phyloP scores from a whole-genome alignment of 2,329 filamentous ascomycete genomes.

The Penicillium sp. region DNA sequence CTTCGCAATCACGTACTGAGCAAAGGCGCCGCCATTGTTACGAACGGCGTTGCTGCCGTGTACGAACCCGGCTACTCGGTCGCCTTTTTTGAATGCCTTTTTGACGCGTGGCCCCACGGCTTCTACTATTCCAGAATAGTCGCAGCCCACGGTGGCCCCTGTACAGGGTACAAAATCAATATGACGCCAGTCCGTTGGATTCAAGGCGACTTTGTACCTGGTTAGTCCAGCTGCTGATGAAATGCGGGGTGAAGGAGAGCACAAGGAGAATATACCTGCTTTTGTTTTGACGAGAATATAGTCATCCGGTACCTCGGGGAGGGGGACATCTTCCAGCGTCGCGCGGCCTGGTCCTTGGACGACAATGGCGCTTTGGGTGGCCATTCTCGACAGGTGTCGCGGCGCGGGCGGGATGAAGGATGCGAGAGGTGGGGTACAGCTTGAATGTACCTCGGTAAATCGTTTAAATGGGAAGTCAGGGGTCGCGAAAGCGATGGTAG shows the following conservation, averaged over 20 bases:
- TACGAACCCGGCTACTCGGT: slow-evolving; percentile 44
- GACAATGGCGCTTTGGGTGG: slow-evolving; percentile 13
- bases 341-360: slow-evolving; percentile 11
- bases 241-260: not conserved
- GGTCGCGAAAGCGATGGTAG: not conserved
- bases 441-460: not conserved
- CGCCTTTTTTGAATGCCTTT: slow-evolving; percentile 42
- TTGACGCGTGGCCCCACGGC: slow-evolving; percentile 10
- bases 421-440: not conserved
- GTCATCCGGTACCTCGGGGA: slow-evolving; percentile 37
- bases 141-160: slow-evolving; percentile 42
- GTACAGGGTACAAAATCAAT: slow-evolving; percentile 24
- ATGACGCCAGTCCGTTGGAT: slow-evolving; percentile 34
- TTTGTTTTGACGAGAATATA: slow-evolving; percentile 46
- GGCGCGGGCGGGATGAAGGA: not conserved
- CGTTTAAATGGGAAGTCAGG: not conserved
- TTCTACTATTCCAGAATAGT: slow-evolving; percentile 44
- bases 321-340: slow-evolving; percentile 13
- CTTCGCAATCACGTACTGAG: slow-evolving; percentile 45
- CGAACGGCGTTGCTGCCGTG: slow-evolving; percentile 39
- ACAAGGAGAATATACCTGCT: slow-evolving; percentile 8
- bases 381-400: not conserved
- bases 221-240: slow-evolving; percentile 30
- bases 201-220: slow-evolving; percentile 48
- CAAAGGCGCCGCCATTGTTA: slow-evolving; percentile 45